phyloP scores from a whole-genome alignment of 495 filamentous ascomycete species.

The Diplogelasinospora grovesii region DNA sequence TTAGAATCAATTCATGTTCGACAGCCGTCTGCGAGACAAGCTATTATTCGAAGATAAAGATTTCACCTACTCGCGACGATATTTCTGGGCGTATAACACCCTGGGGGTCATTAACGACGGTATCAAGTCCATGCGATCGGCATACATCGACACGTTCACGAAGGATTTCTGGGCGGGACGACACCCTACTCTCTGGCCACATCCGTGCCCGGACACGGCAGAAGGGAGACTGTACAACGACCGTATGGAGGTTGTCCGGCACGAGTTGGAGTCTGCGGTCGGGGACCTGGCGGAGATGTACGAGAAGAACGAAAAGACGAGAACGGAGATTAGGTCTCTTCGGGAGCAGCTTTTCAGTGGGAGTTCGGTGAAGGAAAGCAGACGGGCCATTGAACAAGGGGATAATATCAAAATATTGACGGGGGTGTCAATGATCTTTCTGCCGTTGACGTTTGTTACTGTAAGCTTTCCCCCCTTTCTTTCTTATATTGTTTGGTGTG shows the following conservation, averaged over 20 bases:
- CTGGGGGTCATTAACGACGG: slow-evolving; percentile 49
- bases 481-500: background rate
- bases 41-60: slow-evolving; percentile 50
- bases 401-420: slow-evolving; percentile 37
- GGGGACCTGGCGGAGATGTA: slow-evolving; percentile 15
- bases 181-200: slow-evolving; percentile 35
- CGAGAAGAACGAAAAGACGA: slow-evolving; percentile 21
- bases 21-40: slow-evolving; percentile 39
- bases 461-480: slow-evolving; percentile 8
- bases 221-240: slow-evolving; percentile 11
- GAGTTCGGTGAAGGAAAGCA: slow-evolving; percentile 25
- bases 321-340: slow-evolving; percentile 24
- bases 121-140: slow-evolving; percentile 45
- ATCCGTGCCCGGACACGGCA: slow-evolving; percentile 6
- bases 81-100: slow-evolving; percentile 53
- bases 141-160: slow-evolving; percentile 44
- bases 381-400: slow-evolving; percentile 29
- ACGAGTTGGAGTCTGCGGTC: slow-evolving; percentile 24
- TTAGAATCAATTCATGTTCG: slow-evolving; percentile 50
- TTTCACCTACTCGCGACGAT: slow-evolving; percentile 49
- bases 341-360: slow-evolving; percentile 30
- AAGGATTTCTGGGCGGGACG: slow-evolving; percentile 45
- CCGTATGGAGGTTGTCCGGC: slow-evolving; percentile 11
- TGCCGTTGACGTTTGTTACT: slow-evolving; percentile 35
- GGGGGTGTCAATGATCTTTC: slow-evolving; percentile 33